Percentiles rank a stretch among this genome's conserved stretches.
Conservation (phyloP, 306 rosid species). For the Vachellia pachyceras region DNA sequence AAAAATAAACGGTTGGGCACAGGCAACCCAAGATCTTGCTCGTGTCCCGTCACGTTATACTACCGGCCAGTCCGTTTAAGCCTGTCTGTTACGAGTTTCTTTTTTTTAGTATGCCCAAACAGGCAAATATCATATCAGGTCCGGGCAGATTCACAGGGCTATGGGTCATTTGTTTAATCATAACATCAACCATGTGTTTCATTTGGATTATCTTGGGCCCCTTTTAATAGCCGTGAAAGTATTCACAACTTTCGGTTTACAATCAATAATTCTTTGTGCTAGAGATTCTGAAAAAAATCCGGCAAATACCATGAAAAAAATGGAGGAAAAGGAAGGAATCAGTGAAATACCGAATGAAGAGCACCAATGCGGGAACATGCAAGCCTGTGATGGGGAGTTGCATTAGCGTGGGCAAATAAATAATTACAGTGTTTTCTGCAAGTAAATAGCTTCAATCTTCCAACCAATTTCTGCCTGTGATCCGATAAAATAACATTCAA, state of each 20-base stretch:
- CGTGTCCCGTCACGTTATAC: too few relatives aligned
- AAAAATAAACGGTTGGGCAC: too few relatives aligned
- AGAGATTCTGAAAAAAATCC: constrained; percentile 95
- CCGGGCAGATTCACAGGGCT: too few relatives aligned
- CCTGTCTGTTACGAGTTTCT: too few relatives aligned
- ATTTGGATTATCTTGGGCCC: constrained; percentile 79
- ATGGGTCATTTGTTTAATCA: too few relatives aligned
- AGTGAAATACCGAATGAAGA: constrained; percentile 80
- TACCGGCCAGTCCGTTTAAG: too few relatives aligned
- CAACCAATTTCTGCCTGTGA: constrained; percentile 4
- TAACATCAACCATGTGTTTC: constrained; percentile 89
- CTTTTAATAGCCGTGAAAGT: constrained; percentile 96
- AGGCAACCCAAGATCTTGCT: too few relatives aligned
- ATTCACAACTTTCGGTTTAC: constrained; percentile 87
- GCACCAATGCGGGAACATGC: constrained; percentile 99
- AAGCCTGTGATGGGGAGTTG: constrained; percentile 97
- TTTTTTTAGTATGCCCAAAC: too few relatives aligned
- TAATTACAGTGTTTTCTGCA: constrained; percentile 86
- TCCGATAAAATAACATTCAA: constrained; percentile 14
- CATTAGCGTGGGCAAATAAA: constrained; percentile 95
- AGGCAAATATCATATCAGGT: too few relatives aligned
- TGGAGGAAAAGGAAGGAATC: background rate
- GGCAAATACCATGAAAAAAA: constrained; percentile 74
- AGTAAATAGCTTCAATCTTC: constrained; percentile 34
- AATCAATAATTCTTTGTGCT: constrained; percentile 84